Evolutionary conservation across 2,329 filamentous ascomycete species (phyloP), one percentile per base, ranked within the genome.

Genomic region (Calonectria ilicicola): DNA sequence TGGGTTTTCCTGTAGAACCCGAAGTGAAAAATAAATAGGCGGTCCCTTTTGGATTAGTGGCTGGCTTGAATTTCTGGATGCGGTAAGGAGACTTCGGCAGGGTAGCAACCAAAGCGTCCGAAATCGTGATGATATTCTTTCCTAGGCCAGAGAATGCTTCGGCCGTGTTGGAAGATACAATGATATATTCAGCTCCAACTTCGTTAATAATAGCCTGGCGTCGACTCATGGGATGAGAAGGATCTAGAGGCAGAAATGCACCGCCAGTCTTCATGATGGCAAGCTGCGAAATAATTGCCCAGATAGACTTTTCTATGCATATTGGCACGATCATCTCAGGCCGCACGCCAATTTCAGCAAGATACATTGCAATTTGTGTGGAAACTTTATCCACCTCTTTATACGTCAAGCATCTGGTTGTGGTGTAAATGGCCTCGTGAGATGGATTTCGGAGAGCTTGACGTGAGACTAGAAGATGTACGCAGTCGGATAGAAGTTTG

Each of bases 261-360:
- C 60, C 81, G 2, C 83, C 83, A 29, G 82, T 78, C 49, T 83
- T 84, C 46, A 85, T 69, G 2, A 84, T 78, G 2, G 76, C 82
- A 14, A 85, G 67, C 65, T 82, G 80, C 0, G 81, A 78, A 8
- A 83, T 76, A 1, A 68, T 27, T 0, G 58, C 35, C 73, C 73
- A 75, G 7, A 44, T 69, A 3, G 72, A 76, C 67, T 72, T 76
- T 12, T 74, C 72, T 14, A 72, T 74, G 15, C 69, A 74, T 21
- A 71, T 21, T 2, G 53, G 66, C 27, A 74, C 72, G 9, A 69
- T 56, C 23, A 46, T 42, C 12, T 71, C 65, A 6, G 42, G 29
- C 5, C 14, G 38, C 9, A 77, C 60, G 8, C 56, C 72, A 23
- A 56, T 32, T 2, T 71, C 12, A 17, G 75, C 44, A 32, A 78